Percentiles rank a stretch among this genome's conserved stretches.
These are phyloP conservation scores for Pestalotiopsis sp. DNA, from an alignment of 2,329 filamentous ascomycete genomes.

Conservation along the genomic window DNA sequence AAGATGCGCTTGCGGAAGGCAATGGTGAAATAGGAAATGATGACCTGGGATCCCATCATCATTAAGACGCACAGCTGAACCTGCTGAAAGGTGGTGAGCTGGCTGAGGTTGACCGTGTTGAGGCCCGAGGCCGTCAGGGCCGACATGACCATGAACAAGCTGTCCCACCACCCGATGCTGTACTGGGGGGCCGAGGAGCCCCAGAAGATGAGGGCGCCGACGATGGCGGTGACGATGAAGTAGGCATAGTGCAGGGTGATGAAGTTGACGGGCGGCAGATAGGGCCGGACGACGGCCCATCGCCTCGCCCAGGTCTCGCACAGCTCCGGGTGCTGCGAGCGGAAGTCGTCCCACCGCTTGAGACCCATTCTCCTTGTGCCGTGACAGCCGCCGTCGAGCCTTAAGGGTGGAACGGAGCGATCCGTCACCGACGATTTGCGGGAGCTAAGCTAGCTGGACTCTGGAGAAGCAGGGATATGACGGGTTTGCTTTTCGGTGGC, in stretches of 20 bases:
- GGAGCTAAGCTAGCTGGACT: constrained; percentile 1
- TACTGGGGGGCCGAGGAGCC: constrained; percentile 54
- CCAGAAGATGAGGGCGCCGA: constrained; percentile 62
- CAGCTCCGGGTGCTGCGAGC: constrained; percentile 7
- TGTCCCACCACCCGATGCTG: constrained; percentile 58
- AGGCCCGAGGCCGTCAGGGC: constrained; percentile 68
- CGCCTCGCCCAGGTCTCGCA: constrained; percentile 8
- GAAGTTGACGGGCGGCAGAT: constrained; percentile 56
- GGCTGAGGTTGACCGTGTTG: constrained; percentile 63
- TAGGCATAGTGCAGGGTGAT: constrained; percentile 69
- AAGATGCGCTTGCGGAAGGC: constrained; percentile 63
- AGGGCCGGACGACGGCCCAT: constrained; percentile 18
- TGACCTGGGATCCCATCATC: constrained; percentile 64
- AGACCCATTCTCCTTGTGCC: neutral
- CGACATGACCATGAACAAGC: constrained; percentile 60
- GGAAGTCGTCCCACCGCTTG: constrained; percentile 4
- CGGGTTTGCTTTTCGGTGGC: neutral
- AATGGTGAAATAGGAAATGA: constrained; percentile 66
- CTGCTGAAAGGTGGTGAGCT: constrained; percentile 69
- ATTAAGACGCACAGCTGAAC: constrained; percentile 64
- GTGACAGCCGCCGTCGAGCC: constrained; percentile 1
- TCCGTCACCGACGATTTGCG: neutral
- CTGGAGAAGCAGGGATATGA: constrained; percentile 2
- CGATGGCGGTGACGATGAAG: constrained; percentile 57
- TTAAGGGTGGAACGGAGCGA: constrained; percentile 8